Evolutionary conservation across 2,329 filamentous ascomycete species (phyloP).

Genomic region (Claviceps cyperi): DNA sequence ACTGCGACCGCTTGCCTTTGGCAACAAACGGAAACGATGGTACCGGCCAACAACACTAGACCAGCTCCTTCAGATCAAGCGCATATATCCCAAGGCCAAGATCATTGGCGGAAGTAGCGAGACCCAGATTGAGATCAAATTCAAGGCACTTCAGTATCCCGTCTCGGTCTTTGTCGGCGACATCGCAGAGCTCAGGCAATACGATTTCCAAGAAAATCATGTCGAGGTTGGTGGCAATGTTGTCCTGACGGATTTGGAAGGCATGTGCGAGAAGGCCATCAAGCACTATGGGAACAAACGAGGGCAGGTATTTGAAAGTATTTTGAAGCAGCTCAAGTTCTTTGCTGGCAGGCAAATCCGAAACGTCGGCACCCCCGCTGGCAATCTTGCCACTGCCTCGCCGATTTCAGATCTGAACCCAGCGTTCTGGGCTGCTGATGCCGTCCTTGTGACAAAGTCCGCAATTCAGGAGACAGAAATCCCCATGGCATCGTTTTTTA

Average conservation of each 20-base stretch:
- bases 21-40: constrained; percentile 91
- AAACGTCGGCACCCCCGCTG: constrained; percentile 93
- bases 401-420: constrained; percentile 96
- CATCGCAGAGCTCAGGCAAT: constrained; percentile 77
- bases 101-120: constrained; percentile 93
- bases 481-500: constrained; percentile 89
- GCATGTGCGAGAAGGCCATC: constrained; percentile 66
- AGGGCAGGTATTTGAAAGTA: constrained; percentile 75
- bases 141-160: constrained; percentile 85
- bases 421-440: constrained; percentile 77
- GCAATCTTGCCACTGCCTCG: constrained; percentile 85
- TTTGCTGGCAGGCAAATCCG: constrained; percentile 93
- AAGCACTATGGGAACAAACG: constrained; percentile 57
- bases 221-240: constrained; percentile 92
- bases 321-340: constrained; percentile 85
- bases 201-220: constrained; percentile 61
- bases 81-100: constrained; percentile 69
- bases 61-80: constrained; percentile 86
- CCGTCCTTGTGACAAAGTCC: constrained; percentile 68
- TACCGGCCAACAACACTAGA: constrained; percentile 75
- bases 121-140: constrained; percentile 96
- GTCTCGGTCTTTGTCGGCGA: constrained; percentile 88
- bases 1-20: constrained; percentile 70
- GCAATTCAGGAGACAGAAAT: constrained; percentile 61
- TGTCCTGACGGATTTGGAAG: constrained; percentile 78